Base-by-base conservation (phyloP, 176 grass and related monocot genomes). In the Alopecurus myosuroides region DNA sequence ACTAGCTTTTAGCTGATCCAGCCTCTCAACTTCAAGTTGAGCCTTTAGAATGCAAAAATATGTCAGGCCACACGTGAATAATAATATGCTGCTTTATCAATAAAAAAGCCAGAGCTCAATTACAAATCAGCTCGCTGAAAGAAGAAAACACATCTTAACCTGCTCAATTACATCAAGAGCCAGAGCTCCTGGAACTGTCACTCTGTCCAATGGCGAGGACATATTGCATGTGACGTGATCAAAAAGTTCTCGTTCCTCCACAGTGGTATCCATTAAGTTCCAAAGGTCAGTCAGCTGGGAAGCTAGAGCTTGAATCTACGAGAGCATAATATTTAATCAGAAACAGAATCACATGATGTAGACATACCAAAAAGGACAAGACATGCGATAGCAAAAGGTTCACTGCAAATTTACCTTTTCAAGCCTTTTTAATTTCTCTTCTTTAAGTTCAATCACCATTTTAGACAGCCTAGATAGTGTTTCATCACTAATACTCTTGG, bases 401-500 rank as follows among this genome's bases (percentile, higher is more conserved):
- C 9, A 31, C 13, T 78, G 33, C 42, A 88, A 57, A 88, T 72
- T 84, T 89, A 98, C 96, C 96, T 91, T 95, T 78, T 72, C 50
- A 77, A 98, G 86, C 84, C 89, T 95, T 77, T 89, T 90, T 30
- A 55, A 33, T 78, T 94, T 98, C 65, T 95, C 91, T 84, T 95
- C 91, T 85, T 94, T 73, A 41, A 98, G 91, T 81, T 81, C 66
- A 33, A 62, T 70, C 73, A 95, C 79, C 91, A 95, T 94, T 69
- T 85, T 88, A 74, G 93, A 98, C 39, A 98, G 85, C 74, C 93
- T 92, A 11, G 84, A 82, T 78, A 98, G 34, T 55, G 96, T 95
- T 62, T 84, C 80, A 81, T 95, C 92, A 91, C 91, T 94, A 70
- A 95, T 95, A 84, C 93, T 98, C 84, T 98, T 98, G 65, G 88